These are phyloP conservation scores for Sporisorium exsertum DNA, from an alignment of 1,284 basidiomycete species.

Conservation along the genomic window DNA sequence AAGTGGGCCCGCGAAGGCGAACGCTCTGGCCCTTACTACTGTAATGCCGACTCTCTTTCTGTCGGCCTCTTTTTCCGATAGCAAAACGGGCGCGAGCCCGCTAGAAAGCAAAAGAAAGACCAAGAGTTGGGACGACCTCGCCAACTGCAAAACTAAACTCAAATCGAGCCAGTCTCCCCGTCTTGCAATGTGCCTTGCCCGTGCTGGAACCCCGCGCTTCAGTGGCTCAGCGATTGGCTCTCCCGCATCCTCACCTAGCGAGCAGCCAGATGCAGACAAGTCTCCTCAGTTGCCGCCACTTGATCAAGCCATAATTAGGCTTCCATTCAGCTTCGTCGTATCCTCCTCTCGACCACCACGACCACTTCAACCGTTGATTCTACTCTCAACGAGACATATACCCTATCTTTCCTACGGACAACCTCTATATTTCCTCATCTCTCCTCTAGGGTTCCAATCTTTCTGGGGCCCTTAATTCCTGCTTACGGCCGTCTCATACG, in stretches of 20 bases:
- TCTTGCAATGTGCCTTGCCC: neutral
- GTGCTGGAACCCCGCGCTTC: slow-evolving; percentile 1
- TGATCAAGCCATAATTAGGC: neutral
- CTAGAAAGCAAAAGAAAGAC: neutral
- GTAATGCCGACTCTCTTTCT: slow-evolving; percentile 1
- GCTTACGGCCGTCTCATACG: neutral
- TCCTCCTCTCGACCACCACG: neutral
- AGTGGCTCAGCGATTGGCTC: neutral
- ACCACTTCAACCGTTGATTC: neutral
- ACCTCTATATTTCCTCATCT: neutral
- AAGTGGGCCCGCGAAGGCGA: neutral
- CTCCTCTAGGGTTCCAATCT: neutral
- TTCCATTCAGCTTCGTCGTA: neutral
- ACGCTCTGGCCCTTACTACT: neutral
- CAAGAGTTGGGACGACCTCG: slow-evolving; percentile 4
- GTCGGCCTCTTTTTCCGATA: slow-evolving; percentile 9
- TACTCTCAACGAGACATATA: slow-evolving; percentile 13
- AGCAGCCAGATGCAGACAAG: neutral
- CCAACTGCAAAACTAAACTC: neutral
- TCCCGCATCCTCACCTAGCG: slow-evolving; percentile 6
- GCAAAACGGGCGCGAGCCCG: neutral
- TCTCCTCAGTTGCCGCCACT: slow-evolving; percentile 1
- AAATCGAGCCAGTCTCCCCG: neutral
- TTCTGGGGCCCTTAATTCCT: neutral
- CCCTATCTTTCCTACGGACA: slow-evolving; percentile 7